Evolutionary conservation across 2,329 filamentous ascomycete genomes (phyloP).

Genomic region (Rutstroemia sp.): DNA sequence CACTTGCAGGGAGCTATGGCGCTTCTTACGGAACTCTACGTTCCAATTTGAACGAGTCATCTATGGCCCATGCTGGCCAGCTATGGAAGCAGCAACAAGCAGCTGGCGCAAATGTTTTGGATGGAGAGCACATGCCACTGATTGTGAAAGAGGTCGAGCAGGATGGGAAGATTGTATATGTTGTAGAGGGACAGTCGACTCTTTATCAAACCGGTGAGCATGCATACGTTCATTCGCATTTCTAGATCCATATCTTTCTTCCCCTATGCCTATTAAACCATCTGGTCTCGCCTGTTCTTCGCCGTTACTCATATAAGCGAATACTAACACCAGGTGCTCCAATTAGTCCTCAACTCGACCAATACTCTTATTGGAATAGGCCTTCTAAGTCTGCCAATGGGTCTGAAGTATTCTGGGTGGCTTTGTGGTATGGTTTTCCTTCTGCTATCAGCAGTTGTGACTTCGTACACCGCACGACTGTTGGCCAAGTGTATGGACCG

Average conservation of each 20-base stretch:
- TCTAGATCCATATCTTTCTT: too few relatives aligned
- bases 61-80: constrained; percentile 45
- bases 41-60: constrained; percentile 29
- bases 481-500: constrained; percentile 84
- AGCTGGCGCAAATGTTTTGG: constrained; percentile 36
- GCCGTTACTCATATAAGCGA: too few relatives aligned
- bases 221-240: too few relatives aligned
- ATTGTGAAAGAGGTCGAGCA: constrained; percentile 86
- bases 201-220: constrained; percentile 64
- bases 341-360: constrained; percentile 73
- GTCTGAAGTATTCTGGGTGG: constrained; percentile 83
- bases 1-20: constrained; percentile 65
- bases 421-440: constrained; percentile 72
- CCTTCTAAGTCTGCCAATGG: constrained; percentile 79
- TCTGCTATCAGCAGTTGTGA: constrained; percentile 64
- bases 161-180: constrained; percentile 75
- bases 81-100: constrained; percentile 43
- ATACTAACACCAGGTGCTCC: too few relatives aligned
- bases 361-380: constrained; percentile 82
- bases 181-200: constrained; percentile 89
- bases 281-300: too few relatives aligned
- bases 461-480: constrained; percentile 78
- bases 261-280: too few relatives aligned
- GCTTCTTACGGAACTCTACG: constrained; percentile 50
- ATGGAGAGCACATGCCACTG: constrained; percentile 63